Evolutionary conservation across 1,284 basidiomycete species (phyloP), one percentile per base, ranked within the genome.

Genomic region (Violaceomyces palustris): DNA sequence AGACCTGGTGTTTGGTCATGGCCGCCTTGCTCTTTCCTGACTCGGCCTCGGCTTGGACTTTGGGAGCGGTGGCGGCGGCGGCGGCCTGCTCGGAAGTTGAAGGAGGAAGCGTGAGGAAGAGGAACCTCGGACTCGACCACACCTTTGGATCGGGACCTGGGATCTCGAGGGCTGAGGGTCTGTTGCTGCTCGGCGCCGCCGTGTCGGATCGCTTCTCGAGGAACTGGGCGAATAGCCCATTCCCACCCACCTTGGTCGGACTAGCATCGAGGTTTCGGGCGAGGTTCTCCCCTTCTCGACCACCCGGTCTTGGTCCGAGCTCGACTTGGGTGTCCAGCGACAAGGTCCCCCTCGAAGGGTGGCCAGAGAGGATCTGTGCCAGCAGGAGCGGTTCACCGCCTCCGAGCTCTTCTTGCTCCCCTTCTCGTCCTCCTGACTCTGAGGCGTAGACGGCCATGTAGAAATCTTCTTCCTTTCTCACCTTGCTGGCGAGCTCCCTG

Each of bases 301-400:
- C 81, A 2, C 67, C 64, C 12, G 81, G 75, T 3, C 84, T 85
- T 2, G 75, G 69, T 1, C 67, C 61, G 0, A 86, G 81, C 3
- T 85, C 81, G 21, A 77, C 77, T 27, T 81, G 77, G 14, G 81
- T 79, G 26, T 85, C 83, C 1, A 91, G 76, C 0, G 85, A 81
- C 14, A 91, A 76, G 0, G 82, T 81, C 0, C 88, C 88, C 8
- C 85, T 78, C 18, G 81, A 82, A 0, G 86, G 87, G 70, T 88
- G 87, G 1, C 88, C 88, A 0, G 85, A 84, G 12, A 80, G 81
- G 53, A 91, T 84, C 24, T 39, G 49, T 6, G 42, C 44, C 6
- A 45, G 40, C 36, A 59, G 15, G 6, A 53, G 30, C 11, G 42
- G 53, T 35, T 45, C 31, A n/a, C n/a, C n/a, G n/a, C n/a, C 2